phyloP scores from a whole-genome alignment of 2,329 filamentous ascomycete species.

The Cryoendolithus antarcticus region DNA sequence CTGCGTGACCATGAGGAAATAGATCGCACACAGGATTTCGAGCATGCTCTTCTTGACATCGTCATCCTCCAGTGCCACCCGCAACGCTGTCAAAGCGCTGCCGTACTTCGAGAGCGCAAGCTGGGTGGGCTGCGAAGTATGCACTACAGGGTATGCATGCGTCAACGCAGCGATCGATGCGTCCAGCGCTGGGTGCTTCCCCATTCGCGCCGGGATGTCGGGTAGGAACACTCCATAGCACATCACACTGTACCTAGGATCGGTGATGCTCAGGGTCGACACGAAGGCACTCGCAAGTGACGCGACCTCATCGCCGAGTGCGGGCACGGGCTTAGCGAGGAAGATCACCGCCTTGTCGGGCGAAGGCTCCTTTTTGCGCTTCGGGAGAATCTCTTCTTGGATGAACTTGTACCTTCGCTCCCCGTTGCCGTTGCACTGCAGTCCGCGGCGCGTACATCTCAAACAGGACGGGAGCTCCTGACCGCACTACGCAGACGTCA shows the following conservation, averaged over 20 bases:
- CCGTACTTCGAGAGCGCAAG: constrained; percentile 5
- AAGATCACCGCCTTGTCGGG: not conserved
- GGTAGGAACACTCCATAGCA: constrained; percentile 7
- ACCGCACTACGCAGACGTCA: constrained; percentile 6
- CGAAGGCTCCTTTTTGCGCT: not conserved
- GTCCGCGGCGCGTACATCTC: constrained; percentile 7
- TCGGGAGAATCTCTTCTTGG: not conserved
- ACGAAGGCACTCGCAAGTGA: not conserved
- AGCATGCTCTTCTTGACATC: not conserved
- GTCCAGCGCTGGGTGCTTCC: constrained; percentile 7
- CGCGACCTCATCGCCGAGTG: not conserved
- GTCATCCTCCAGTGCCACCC: constrained; percentile 3
- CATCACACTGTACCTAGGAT: constrained; percentile 4
- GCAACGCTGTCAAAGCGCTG: constrained; percentile 2
- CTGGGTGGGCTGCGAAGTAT: not conserved
- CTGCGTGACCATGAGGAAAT: constrained; percentile 8
- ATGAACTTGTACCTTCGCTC: constrained; percentile 9
- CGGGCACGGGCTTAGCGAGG: not conserved
- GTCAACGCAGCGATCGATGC: constrained; percentile 6
- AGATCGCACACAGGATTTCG: constrained; percentile 7
- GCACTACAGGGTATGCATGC: constrained; percentile 4
- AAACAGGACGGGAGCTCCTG: constrained; percentile 6
- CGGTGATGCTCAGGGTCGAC: constrained; percentile 3
- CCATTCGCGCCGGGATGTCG: constrained; percentile 5
- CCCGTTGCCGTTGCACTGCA: constrained; percentile 7